phyloP scores from a whole-genome alignment of 202 grass and related monocot genomes.

The Zizania palustris region DNA sequence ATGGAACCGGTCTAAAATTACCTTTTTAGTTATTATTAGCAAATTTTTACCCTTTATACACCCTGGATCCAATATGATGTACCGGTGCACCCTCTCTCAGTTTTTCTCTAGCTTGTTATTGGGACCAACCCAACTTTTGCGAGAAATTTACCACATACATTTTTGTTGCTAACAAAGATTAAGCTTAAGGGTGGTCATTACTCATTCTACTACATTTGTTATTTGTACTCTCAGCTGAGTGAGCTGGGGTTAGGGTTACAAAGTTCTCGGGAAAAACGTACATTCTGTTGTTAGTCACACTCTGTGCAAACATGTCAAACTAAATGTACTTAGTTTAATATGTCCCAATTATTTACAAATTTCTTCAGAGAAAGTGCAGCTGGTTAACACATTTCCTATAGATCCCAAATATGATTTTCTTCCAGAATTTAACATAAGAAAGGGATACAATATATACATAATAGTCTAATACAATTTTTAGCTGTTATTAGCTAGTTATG shows the following conservation, averaged over 20 bases:
- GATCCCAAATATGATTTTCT: not conserved
- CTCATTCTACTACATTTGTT: not conserved
- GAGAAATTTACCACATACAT: not conserved
- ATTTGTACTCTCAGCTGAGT: not conserved
- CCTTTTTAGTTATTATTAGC: too few species aligned
- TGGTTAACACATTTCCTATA: constrained; percentile 2
- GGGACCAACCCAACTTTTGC: not conserved
- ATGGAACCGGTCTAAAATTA: too few species aligned
- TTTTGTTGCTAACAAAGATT: not conserved
- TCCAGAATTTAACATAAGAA: not conserved
- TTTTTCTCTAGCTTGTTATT: too few species aligned
- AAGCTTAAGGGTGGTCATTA: not conserved
- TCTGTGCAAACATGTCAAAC: not conserved
- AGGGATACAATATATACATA: not conserved
- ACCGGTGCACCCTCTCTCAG: too few species aligned
- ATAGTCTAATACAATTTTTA: not conserved
- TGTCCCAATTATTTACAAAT: constrained; percentile 14
- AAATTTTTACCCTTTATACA: too few species aligned
- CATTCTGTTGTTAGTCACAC: not conserved
- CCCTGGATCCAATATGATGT: too few species aligned
- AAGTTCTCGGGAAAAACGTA: not conserved
- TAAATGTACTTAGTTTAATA: not conserved
- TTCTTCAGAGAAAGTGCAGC: not conserved
- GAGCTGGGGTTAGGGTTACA: not conserved
- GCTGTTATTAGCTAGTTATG: not conserved